A percentile compares a stretch with the other conserved stretches of the same genome.
phyloP scores from a whole-genome alignment of 352 stramenopile species.

The Pythium rishiriense region DNA sequence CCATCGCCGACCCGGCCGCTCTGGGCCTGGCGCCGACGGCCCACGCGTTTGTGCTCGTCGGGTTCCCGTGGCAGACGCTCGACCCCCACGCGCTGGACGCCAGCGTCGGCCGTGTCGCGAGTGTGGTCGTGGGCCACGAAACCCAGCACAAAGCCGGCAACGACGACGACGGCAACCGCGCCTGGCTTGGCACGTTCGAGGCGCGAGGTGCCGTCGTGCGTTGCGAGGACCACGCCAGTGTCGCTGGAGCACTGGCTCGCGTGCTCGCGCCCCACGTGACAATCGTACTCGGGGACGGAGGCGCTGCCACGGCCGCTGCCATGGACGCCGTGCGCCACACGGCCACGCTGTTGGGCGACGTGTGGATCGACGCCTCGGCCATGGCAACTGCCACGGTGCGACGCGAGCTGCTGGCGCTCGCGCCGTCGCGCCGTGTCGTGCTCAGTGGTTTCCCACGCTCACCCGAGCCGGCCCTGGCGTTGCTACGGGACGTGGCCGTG shows the following conservation, averaged over 20 bases:
- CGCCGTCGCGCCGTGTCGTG: constrained; percentile 7
- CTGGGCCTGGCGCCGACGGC: constrained; percentile 3
- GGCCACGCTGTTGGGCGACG: not conserved
- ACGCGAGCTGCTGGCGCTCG: constrained; percentile 2
- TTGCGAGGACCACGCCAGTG: not conserved
- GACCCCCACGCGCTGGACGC: constrained; percentile 33
- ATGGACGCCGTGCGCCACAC: not conserved
- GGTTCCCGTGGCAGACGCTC: constrained; percentile 41
- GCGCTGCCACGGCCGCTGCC: not conserved
- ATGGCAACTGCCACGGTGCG: not conserved
- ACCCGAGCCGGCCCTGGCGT: constrained; percentile 3
- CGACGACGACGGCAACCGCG: not conserved
- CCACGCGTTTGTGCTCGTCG: constrained; percentile 47
- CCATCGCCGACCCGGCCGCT: constrained; percentile 12
- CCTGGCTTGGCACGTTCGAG: too few species aligned
- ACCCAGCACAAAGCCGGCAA: not conserved
- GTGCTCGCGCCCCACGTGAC: constrained; percentile 15
- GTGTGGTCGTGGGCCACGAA: constrained; percentile 6
- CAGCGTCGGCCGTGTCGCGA: constrained; percentile 21
- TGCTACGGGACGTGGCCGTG: not conserved
- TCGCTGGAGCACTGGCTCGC: not conserved
- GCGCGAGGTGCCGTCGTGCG: constrained; percentile 13
- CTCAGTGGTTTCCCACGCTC: constrained; percentile 21
- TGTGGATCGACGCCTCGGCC: constrained; percentile 14
- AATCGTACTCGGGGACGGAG: constrained; percentile 8